Evolutionary conservation across 371 early-diverging fungal species (phyloP), one percentile per base, ranked within the genome.

Genomic region (Saksenaea oblongispora): DNA sequence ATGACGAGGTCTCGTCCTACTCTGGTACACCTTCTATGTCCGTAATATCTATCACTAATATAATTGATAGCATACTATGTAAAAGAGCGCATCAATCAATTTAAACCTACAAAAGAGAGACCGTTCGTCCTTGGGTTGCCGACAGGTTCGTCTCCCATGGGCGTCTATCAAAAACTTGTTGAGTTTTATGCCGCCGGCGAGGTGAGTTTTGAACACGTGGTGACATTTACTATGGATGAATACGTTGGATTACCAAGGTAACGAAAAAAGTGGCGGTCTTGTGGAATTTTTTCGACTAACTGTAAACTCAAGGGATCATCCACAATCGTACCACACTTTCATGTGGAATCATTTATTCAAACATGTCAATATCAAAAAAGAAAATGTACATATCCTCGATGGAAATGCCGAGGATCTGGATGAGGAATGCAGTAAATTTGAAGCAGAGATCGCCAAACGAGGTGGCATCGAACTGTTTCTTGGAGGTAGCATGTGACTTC

Each of bases 381-480:
- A 85, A 54, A 86, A 84, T 58, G 80, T 86, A 15, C 67, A 87
- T 66, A 79, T 87, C 56, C 74, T 87, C 24, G 79, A 87, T 54
- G 88, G 88, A 10, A 87, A 87, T 67, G 87, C 87, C 5, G 74
- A 76, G 11, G 85, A 87, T 56, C 63, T 87, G 62, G 84, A 87
- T 28, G 79, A 75, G 34, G 88, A 87, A 64, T 87, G 88, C 64
- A 74, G 74, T 54, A 70, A 76, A 34, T 87, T 77, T 59, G 88
- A 87, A 61, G 84, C 79, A 28, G 75, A 80, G 64, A 87, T 87
- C 42, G 73, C 73, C 10, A 68, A 70, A n/a, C 73, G 79, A 22
- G 88, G 88, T 51, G 88, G 88, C 14, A 84, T 87, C 55, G 88
- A 85, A 67, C 69, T 84, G 42, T 85, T 84, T 59, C 59, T 84